phyloP scores from a whole-genome alignment of 805 yeast species.

The Kluyveromyces lactis region DNA sequence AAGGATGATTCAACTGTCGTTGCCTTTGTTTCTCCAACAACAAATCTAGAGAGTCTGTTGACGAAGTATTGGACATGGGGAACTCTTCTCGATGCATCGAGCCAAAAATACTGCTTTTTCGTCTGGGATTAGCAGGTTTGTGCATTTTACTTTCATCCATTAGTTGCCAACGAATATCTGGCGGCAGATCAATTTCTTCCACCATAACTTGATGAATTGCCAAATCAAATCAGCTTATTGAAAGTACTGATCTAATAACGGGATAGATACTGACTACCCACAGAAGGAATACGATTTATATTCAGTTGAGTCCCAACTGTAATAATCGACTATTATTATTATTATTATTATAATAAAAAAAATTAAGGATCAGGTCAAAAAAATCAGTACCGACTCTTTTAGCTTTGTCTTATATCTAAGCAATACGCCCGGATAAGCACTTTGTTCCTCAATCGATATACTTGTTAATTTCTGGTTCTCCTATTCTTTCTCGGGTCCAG shows the following conservation, averaged over 20 bases:
- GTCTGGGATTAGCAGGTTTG: too few relatives aligned
- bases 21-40: conserved; percentile 34
- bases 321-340: too few relatives aligned
- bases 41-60: conserved; percentile 31
- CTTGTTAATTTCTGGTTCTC: too few relatives aligned
- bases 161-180: conserved; percentile 1
- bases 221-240: neutral
- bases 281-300: neutral
- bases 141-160: neutral
- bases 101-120: neutral
- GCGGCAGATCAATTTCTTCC: neutral
- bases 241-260: too few relatives aligned
- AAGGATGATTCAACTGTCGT: conserved; percentile 35
- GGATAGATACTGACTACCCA: too few relatives aligned
- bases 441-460: too few relatives aligned
- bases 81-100: conserved; percentile 3
- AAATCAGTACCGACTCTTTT: neutral
- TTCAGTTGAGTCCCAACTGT: neutral
- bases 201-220: neutral
- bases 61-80: conserved; percentile 21
- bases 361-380: neutral
- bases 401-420: neutral
- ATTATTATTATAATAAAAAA: neutral
- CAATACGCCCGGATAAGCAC: too few relatives aligned
- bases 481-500: too few relatives aligned